Conservation (phyloP, 2,329 filamentous ascomycete species). For the Sarocladium kiliense region DNA sequence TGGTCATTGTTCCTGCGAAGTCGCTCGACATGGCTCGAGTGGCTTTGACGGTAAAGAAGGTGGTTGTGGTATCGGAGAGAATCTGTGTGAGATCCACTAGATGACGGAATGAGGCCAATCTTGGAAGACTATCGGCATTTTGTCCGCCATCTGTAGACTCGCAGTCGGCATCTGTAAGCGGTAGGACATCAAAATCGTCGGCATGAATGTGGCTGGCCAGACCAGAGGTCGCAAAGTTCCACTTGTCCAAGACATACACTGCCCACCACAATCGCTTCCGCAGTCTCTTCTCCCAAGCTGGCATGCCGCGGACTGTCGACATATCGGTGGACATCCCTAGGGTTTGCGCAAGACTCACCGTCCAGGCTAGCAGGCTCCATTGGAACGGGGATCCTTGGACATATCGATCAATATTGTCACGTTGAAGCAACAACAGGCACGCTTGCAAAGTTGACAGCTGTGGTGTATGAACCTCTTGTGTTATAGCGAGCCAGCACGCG, state of each 20-base stretch:
- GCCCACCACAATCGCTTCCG: slow-evolving; percentile 34
- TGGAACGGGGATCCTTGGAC: too few relatives aligned
- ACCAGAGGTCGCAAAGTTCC: slow-evolving; percentile 13
- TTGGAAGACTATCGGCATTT: not conserved
- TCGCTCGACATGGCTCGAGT: too few relatives aligned
- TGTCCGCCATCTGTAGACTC: not conserved
- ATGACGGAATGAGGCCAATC: not conserved
- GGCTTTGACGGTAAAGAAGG: not conserved
- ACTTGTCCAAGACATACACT: slow-evolving; percentile 32
- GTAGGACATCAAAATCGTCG: not conserved
- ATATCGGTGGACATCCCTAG: too few relatives aligned
- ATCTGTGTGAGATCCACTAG: not conserved
- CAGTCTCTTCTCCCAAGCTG: slow-evolving; percentile 27
- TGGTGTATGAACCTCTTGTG: too few relatives aligned
- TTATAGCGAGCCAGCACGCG: too few relatives aligned
- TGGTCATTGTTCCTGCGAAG: not conserved
- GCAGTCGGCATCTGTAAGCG: not conserved
- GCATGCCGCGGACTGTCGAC: not conserved
- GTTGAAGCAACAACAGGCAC: too few relatives aligned
- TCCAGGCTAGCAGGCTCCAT: too few relatives aligned
- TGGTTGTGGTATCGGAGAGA: not conserved
- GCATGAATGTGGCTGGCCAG: not conserved
- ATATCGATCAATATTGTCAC: too few relatives aligned
- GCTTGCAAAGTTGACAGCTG: too few relatives aligned
- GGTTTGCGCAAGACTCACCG: too few relatives aligned